phyloP scores from a whole-genome alignment of 352 stramenopile species.

The Stramenopiles sp. region DNA sequence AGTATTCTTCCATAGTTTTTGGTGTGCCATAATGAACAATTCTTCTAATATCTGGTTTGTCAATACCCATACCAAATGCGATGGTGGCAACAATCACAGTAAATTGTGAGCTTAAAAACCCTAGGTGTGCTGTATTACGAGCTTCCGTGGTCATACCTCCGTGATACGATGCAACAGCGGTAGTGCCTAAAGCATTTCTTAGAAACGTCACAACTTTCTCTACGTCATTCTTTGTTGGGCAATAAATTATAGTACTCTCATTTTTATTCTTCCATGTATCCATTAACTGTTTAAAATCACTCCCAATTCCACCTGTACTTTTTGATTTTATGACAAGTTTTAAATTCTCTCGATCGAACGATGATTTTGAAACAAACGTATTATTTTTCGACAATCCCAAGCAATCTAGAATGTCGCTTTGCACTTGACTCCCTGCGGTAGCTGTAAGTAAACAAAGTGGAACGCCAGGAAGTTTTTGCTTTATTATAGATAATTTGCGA shows the following conservation, averaged over 20 bases:
- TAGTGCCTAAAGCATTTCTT: background rate
- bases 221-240: slow-evolving; percentile 25
- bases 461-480: slow-evolving; percentile 14
- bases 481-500: slow-evolving; percentile 16
- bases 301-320: background rate
- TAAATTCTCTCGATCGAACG: background rate
- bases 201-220: slow-evolving; percentile 20
- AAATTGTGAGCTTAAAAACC: slow-evolving; percentile 22
- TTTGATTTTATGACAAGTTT: background rate
- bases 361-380: background rate
- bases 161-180: slow-evolving; percentile 23
- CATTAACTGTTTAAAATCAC: background rate
- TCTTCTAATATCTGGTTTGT: slow-evolving; percentile 14
- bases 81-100: background rate
- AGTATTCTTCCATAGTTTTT: slow-evolving; percentile 38
- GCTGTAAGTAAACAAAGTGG: slow-evolving; percentile 18
- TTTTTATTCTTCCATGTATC: background rate
- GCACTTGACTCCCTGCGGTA: slow-evolving; percentile 17
- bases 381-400: slow-evolving; percentile 10
- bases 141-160: slow-evolving; percentile 20
- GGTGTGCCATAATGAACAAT: slow-evolving; percentile 28
- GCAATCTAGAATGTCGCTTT: slow-evolving; percentile 13
- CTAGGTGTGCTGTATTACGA: slow-evolving; percentile 21
- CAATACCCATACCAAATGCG: slow-evolving; percentile 17
- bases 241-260: slow-evolving; percentile 24